These are phyloP conservation scores for Zygosaccharomyces rouxii DNA, from an alignment of 805 yeast species.

Conservation along the genomic window DNA sequence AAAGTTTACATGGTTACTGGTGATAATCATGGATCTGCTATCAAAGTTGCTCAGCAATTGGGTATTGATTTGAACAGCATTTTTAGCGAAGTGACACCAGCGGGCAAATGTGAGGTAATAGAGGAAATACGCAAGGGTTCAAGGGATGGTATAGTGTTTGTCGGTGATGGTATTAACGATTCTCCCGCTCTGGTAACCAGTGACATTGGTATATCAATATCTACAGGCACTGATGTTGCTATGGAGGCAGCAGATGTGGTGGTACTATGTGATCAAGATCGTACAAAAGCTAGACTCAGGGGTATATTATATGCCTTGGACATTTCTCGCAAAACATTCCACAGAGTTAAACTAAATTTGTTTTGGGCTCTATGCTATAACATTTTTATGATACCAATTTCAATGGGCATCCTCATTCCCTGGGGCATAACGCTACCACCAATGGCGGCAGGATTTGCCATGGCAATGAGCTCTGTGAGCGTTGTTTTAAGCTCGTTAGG, in stretches of 20 bases:
- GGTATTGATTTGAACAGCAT: constrained; percentile 63
- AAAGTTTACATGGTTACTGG: constrained; percentile 87
- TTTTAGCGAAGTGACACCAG: constrained; percentile 73
- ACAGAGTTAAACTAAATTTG: constrained; percentile 73
- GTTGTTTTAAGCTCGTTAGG: constrained; percentile 77
- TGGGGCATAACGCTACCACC: constrained; percentile 77
- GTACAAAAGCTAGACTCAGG: constrained; percentile 31
- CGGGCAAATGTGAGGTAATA: constrained; percentile 68
- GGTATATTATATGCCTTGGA: constrained; percentile 61
- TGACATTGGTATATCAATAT: constrained; percentile 84
- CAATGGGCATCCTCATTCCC: constrained; percentile 87
- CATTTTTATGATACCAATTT: constrained; percentile 80
- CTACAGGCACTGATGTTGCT: constrained; percentile 93
- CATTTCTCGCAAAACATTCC: constrained; percentile 65
- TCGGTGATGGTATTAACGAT: constrained; percentile 98
- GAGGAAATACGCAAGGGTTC: constrained; percentile 45
- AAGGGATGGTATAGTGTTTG: constrained; percentile 61
- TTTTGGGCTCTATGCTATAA: constrained; percentile 86
- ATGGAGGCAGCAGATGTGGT: constrained; percentile 96
- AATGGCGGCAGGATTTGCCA: constrained; percentile 82
- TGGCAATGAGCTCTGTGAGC: constrained; percentile 90
- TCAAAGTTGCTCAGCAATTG: constrained; percentile 56
- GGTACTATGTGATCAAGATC: constrained; percentile 44
- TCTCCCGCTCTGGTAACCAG: constrained; percentile 92
- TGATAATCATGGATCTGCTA: constrained; percentile 63